A percentile compares a stretch with the other conserved stretches of the same genome.
Evolutionary conservation across 2,329 filamentous ascomycete genomes (phyloP).

Genomic region (Ceratocystis huliohia): DNA sequence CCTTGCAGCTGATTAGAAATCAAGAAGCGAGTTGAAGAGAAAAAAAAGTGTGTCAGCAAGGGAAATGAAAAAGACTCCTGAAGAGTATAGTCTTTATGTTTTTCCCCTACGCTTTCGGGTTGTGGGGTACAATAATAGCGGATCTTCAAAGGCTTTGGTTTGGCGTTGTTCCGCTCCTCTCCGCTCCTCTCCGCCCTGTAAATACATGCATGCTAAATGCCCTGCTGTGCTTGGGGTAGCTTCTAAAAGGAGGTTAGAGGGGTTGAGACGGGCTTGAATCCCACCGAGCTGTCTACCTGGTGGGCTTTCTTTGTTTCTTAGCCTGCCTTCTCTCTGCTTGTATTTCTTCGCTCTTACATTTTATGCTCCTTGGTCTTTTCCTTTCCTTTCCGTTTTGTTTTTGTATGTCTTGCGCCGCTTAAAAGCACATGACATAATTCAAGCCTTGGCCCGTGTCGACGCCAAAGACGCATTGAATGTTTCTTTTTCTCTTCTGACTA

Average conservation of each 20-base stretch:
- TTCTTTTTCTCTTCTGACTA: neutral
- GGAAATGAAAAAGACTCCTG: neutral
- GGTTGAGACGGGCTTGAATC: neutral
- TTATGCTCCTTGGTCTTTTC: neutral
- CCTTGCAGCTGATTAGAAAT: neutral
- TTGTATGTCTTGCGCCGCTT: neutral
- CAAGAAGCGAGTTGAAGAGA: neutral
- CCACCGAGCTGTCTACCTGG: neutral
- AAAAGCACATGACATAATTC: neutral
- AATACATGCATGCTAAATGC: neutral
- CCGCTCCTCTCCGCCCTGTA: constrained; percentile 3
- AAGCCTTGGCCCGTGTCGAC: neutral
- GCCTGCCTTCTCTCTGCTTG: neutral
- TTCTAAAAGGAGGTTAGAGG: neutral
- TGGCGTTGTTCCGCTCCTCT: constrained; percentile 4
- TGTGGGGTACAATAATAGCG: neutral
- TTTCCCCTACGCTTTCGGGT: neutral
- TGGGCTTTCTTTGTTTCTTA: neutral
- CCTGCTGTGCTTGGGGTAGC: too few species aligned
- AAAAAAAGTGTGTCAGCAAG: neutral
- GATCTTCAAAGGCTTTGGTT: neutral
- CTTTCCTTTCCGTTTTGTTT: neutral
- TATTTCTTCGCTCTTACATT: too few species aligned
- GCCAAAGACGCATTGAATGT: neutral
- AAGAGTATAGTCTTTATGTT: neutral